phyloP scores from a whole-genome alignment of 2,329 filamentous ascomycete genomes.

The Hypoxylon sp. region DNA sequence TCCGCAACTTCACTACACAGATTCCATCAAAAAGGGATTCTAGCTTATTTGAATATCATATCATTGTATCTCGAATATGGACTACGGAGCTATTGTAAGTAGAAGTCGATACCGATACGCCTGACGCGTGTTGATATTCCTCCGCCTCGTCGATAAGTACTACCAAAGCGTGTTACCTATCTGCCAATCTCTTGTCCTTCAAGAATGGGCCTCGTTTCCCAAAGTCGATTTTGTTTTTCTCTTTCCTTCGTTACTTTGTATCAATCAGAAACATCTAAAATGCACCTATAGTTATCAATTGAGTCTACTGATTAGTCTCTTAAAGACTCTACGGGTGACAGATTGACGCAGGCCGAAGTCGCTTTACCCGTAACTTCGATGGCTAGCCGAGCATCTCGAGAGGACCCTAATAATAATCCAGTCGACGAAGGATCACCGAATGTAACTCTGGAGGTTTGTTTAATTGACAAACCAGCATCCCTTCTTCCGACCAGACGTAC shows the following conservation, averaged over 20 bases:
- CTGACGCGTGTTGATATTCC: conserved; percentile 1
- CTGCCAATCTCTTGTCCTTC: neutral
- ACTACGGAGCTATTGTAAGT: neutral
- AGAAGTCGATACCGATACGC: neutral
- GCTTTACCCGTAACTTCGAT: conserved; percentile 7
- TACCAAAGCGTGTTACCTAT: conserved; percentile 3
- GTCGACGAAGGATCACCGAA: neutral
- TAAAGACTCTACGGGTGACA: neutral
- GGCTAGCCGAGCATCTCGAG: conserved; percentile 5
- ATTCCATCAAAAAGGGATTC: conserved; percentile 2
- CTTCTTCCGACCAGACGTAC: neutral
- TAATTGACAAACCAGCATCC: conserved; percentile 1
- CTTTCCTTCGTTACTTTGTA: neutral
- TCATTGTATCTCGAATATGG: conserved; percentile 2
- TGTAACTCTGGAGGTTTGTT: neutral
- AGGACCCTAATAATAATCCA: no score
- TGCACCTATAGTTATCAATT: neutral
- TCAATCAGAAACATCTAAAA: neutral
- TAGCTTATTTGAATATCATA: neutral
- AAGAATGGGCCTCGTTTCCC: neutral
- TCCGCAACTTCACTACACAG: neutral
- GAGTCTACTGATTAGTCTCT: neutral
- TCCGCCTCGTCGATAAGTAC: conserved; percentile 1
- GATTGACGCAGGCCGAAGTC: neutral
- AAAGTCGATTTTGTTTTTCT: neutral